Evolutionary conservation across 805 yeast species (phyloP), one percentile per base, ranked within the genome.

Genomic region (Metschnikowia similis): DNA sequence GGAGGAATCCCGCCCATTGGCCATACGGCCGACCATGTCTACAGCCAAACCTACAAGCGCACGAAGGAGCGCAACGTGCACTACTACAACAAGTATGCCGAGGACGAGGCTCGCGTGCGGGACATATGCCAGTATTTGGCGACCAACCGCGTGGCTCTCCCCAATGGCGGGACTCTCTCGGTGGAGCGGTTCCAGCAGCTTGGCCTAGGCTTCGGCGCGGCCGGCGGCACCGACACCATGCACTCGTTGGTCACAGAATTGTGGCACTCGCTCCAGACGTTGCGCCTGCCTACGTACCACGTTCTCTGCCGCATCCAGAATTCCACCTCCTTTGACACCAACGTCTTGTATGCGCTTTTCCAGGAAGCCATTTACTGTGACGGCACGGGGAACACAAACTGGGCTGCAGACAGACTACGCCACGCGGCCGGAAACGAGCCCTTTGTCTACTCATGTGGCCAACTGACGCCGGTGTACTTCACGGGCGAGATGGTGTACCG

Each of bases 1-100:
- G 86, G 84, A 1, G 86, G 85, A 6, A 69, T 81, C 11, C 85
- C 86, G 2, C 85, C 85, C 1, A 59, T 81, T 14, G 68, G 66
- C 6, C 59, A 56, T 31, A 56, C 67, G 1, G 72, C 79, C 5
- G 80, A 75, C 44, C 75, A 75, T 35, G 83, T 81, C 8, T 79
- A 81, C 54, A 48, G 50, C 9, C 77, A 76, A 2, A 77, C 84
- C 3, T 79, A 74, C 51, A 55, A 66, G 31, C 62, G 80, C 16
- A 76, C 82, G 1, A 65, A 50, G 16, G 80, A 78, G 46, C 62
- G 84, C 45, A 81, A 81, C 57, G 50, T 56, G 16, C 79, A 72
- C 41, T 80, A 69, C 58, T 82, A 76, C 59, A 49, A 57, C 3
- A 76, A 74, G 56, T 82, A 71, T 52, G 83, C 84, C 2, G 68